These are phyloP conservation scores for Coemansia sp. DNA, from an alignment of 192 early-diverging fungal genomes.

Conservation along the genomic window DNA sequence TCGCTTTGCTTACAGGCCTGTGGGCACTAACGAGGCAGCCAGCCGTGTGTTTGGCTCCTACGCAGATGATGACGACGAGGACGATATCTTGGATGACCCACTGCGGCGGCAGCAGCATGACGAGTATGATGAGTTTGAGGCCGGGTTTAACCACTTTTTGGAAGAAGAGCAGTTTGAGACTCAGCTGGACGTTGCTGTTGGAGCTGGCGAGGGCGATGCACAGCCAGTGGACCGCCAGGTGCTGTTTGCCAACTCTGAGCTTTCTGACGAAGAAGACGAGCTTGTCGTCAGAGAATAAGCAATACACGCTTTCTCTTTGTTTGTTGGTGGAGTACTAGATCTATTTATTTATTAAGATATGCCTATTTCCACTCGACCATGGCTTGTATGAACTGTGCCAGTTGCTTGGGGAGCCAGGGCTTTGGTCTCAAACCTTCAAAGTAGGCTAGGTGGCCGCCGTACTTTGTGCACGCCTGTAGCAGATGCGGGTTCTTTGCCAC, in stretches of 20 bases:
- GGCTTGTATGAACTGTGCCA: slow-evolving; percentile 55
- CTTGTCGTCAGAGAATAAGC: not conserved
- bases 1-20: slow-evolving; percentile 33
- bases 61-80: slow-evolving; percentile 3
- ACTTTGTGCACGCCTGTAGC: slow-evolving; percentile 70
- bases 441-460: slow-evolving; percentile 92
- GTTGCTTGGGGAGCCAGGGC: slow-evolving; percentile 61
- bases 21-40: slow-evolving; percentile 29
- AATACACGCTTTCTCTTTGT: not conserved
- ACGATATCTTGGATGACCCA: slow-evolving; percentile 3
- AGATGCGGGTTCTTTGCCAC: slow-evolving; percentile 74
- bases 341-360: not conserved
- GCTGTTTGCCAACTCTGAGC: slow-evolving; percentile 43
- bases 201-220: slow-evolving; percentile 26
- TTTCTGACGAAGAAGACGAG: slow-evolving; percentile 40
- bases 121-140: slow-evolving; percentile 49
- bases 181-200: not conserved
- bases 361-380: slow-evolving; percentile 35
- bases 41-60: slow-evolving; percentile 12
- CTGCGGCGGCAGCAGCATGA: not conserved
- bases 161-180: slow-evolving; percentile 29
- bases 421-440: slow-evolving; percentile 32
- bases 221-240: slow-evolving; percentile 38
- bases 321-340: not conserved
- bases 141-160: slow-evolving; percentile 49